Evolutionary conservation across 2,329 filamentous ascomycete genomes (phyloP).

Genomic region (Tolypocladium amazonense): DNA sequence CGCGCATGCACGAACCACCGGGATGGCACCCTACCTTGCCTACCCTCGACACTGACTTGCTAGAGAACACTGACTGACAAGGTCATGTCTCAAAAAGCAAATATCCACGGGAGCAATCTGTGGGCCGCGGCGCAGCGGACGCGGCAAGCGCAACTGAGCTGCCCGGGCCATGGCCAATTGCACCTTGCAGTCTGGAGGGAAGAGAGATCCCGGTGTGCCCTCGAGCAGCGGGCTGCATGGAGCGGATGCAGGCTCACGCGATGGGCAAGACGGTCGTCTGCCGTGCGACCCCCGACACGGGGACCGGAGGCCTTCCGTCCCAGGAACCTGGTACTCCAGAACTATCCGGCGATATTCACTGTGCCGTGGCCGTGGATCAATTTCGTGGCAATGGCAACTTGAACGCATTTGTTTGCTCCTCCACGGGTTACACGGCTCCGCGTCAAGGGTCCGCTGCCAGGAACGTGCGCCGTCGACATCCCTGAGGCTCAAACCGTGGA

Average conservation of each 20-base stretch:
- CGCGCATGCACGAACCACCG: constrained; percentile 1
- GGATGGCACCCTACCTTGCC: not conserved
- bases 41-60: not conserved
- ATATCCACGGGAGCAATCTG: not conserved
- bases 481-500: constrained; percentile 1
- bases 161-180: constrained; percentile 1
- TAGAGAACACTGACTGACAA: not conserved
- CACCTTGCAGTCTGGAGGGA: not conserved
- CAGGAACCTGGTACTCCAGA: constrained; percentile 2
- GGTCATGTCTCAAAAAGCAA: constrained; percentile 6
- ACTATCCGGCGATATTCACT: not conserved
- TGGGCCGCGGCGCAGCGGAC: constrained; percentile 1
- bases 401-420: constrained; percentile 4
- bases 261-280: not conserved
- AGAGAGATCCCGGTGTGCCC: constrained; percentile 2
- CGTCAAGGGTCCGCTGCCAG: constrained; percentile 4
- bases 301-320: not conserved
- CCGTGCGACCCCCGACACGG: not conserved
- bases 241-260: not conserved
- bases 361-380: not conserved
- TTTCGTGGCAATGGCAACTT: not conserved
- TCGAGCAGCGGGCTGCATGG: constrained; percentile 1
- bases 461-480: constrained; percentile 4
- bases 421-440: constrained; percentile 8
- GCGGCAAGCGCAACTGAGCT: not conserved